Base-by-base conservation (phyloP, 352 stramenopile species). In the Phytophthora sp. region DNA sequence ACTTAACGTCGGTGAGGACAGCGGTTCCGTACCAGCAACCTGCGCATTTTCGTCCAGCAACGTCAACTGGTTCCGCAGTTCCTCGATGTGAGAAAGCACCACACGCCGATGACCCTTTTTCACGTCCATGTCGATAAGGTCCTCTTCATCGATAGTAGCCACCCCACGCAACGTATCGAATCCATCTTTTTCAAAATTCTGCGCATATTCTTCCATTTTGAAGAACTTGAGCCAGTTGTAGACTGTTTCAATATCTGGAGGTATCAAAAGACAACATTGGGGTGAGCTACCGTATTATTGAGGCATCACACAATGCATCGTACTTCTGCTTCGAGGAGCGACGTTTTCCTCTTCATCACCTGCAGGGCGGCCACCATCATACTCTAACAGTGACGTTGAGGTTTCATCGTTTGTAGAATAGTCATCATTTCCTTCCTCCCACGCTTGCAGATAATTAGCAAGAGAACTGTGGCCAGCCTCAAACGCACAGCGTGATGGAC, bases 371-470 rank as follows among this genome's bases (percentile, higher is more conserved):
- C 68, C 34, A 21, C 53, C 39, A 27, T 76, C 68, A 45, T 66
- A 49, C 44, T 77, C 69, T 17, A 74, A 50, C 39, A 73, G 50
- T 8, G 65, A 70, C 12, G 48, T 61, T 12, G 64, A 76, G 8
- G 69, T 66, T 30, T 92, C 80, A 17, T 93, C 86, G 41, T 87
- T 77, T 35, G 77, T 89, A 1, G 84, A 87, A 52, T 93, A 95
- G 53, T 95, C 87, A n/a, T 91, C 82, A n/a, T 94, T 94, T 23
- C 83, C 87, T 77, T 94, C 84, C 70, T 95, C 87, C 87, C 87
- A 95, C 3, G 83, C 80, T 66, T 90, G 82, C 35, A 95, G 61
- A 54, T 82, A 84, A 43, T 86, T 86, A 3, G 87, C 87, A 2
- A 96, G 74, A 15, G 82, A 77, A 31, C 81, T 94, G 41, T 96